Evolutionary conservation across 1,139 yeast species (phyloP).

Genomic region (Groenewaldozyma auringiensis): DNA sequence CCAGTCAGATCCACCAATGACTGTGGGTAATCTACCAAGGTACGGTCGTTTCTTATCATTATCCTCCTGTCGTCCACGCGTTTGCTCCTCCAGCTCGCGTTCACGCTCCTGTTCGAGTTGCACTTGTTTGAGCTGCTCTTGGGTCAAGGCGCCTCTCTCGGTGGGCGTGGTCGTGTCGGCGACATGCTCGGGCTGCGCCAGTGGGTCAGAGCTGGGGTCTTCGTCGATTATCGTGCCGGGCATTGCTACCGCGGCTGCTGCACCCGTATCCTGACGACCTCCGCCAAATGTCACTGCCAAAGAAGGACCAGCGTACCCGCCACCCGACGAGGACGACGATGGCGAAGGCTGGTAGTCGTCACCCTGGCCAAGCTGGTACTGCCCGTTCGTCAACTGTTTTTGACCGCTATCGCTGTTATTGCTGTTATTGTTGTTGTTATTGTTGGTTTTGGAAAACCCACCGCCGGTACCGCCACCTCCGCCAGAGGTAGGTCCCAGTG

Average conservation of each 20-base stretch:
- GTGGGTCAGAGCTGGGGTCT: background rate
- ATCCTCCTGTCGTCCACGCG: background rate
- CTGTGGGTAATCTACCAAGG: background rate
- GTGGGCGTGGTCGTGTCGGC: constrained; percentile 2
- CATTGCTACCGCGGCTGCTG: constrained; percentile 5
- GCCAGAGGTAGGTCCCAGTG: constrained; percentile 29
- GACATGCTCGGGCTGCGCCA: constrained; percentile 1
- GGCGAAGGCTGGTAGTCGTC: background rate
- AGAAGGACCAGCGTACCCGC: background rate
- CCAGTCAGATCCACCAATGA: background rate
- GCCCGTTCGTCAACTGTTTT: background rate
- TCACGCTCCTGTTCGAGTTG: background rate
- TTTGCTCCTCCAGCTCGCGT: background rate
- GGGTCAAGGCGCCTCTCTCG: background rate
- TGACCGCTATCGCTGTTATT: no score
- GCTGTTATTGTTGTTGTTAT: background rate
- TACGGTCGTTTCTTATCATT: background rate
- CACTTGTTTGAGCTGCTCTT: background rate
- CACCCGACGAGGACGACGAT: background rate
- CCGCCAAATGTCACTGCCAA: background rate
- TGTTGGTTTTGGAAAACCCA: background rate
- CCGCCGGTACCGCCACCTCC: constrained; percentile 2
- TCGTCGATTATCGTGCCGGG: background rate
- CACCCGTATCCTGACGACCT: constrained; percentile 5
- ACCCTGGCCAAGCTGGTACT: background rate